Evolutionary conservation across 148 eudicot species (phyloP).

Genomic region (Chenopodium suecicum): DNA sequence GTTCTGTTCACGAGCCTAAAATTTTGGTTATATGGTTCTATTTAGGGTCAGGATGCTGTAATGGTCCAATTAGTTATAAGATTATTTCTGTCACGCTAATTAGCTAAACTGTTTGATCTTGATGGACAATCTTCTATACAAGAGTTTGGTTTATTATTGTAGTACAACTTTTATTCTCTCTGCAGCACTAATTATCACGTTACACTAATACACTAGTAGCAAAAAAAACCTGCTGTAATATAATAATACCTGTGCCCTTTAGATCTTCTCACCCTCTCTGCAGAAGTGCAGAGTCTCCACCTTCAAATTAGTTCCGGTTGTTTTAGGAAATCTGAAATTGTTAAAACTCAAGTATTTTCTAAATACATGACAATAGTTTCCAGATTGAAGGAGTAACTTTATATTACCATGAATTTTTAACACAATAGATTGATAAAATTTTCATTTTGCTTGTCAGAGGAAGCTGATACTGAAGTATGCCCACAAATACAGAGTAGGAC

Average conservation of each 20-base stretch:
- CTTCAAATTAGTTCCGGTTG: background rate
- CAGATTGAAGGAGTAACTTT: background rate
- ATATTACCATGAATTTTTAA: background rate
- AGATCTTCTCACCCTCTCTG: background rate
- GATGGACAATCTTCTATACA: background rate
- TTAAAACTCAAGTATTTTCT: background rate
- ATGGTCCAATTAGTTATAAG: background rate
- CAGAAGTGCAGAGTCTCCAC: background rate
- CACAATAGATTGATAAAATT: background rate
- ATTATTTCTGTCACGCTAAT: no score
- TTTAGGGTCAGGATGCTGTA: background rate
- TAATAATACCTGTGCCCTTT: background rate
- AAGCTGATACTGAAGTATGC: slow-evolving; percentile 64
- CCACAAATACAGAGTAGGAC: slow-evolving; percentile 69
- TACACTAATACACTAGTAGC: no score
- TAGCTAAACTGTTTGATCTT: background rate
- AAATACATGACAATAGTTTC: background rate
- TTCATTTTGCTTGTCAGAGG: slow-evolving; percentile 31
- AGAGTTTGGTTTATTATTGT: background rate
- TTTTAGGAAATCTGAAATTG: background rate
- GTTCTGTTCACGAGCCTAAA: no score
- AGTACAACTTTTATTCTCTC: no score
- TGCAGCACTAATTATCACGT: no score
- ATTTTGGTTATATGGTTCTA: no score
- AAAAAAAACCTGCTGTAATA: no score